Percentiles rank a stretch among this genome's conserved stretches.
Conservation (phyloP, 1,284 basidiomycete genomes). For the Melampsora larici-populina region DNA sequence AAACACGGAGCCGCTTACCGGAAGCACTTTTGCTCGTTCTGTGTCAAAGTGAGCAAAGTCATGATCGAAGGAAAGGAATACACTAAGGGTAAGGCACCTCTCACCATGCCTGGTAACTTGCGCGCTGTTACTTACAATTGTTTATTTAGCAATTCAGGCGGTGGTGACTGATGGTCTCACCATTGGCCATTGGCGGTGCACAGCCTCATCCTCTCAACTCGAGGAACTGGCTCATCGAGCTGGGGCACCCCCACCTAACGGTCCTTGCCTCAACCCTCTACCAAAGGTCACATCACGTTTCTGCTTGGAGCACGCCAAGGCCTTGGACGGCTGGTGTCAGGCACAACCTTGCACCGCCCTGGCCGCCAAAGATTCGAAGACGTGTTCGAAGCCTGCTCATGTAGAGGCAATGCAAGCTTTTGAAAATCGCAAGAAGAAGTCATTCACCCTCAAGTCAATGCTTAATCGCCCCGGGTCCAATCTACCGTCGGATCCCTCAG, state of each 20-base stretch:
- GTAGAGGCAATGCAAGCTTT: not conserved
- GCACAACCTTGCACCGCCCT: not conserved
- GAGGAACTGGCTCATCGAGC: not conserved
- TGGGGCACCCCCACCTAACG: not conserved
- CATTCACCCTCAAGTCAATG: not conserved
- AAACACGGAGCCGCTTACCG: not conserved
- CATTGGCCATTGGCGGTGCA: not conserved
- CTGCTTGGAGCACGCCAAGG: not conserved
- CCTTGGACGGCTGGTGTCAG: not conserved
- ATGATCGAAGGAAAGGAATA: not conserved
- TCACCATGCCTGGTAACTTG: not conserved
- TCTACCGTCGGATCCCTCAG: not conserved
- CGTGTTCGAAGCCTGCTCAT: not conserved
- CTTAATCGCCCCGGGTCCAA: too few relatives aligned
- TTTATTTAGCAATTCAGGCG: not conserved
- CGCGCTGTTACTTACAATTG: not conserved
- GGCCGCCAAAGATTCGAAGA: not conserved
- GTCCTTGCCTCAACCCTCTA: not conserved
- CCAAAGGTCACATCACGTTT: not conserved
- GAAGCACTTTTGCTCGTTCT: not conserved
- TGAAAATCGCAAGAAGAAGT: not conserved
- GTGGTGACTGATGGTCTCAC: not conserved
- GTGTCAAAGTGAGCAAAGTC: too few relatives aligned
- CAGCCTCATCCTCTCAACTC: not conserved
- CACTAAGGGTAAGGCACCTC: not conserved